Conservation (phyloP, 1,284 basidiomycete species). For the Veloboletus limbatus region DNA sequence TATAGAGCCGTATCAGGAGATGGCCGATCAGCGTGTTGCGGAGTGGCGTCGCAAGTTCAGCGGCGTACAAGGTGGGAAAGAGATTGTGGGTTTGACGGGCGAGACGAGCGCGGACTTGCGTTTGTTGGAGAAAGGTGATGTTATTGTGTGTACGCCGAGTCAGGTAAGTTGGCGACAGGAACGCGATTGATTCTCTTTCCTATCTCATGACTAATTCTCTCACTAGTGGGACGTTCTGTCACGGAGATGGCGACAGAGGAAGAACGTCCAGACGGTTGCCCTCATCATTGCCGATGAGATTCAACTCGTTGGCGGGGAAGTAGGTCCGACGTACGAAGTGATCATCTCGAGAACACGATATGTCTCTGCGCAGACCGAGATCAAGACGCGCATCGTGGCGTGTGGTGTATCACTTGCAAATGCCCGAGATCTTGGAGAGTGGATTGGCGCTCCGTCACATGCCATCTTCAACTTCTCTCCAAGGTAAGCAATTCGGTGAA, state of each 20-base stretch:
- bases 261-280: constrained; percentile 93
- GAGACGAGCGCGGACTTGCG: constrained; percentile 94
- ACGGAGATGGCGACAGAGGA: constrained; percentile 92
- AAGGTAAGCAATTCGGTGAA: constrained; percentile 45
- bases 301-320: constrained; percentile 88
- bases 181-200: neutral
- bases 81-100: constrained; percentile 90
- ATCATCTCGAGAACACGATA: constrained; percentile 93
- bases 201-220: constrained; percentile 14
- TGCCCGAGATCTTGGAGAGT: constrained; percentile 93
- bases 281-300: constrained; percentile 95
- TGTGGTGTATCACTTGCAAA: constrained; percentile 96
- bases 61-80: constrained; percentile 82
- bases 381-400: constrained; percentile 89
- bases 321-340: constrained; percentile 95
- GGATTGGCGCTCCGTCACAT: constrained; percentile 93
- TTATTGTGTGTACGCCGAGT: constrained; percentile 89
- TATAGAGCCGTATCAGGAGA: constrained; percentile 95
- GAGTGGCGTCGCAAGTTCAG: constrained; percentile 92
- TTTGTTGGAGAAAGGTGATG: constrained; percentile 86
- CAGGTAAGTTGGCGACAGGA: constrained; percentile 53
- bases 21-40: constrained; percentile 87
- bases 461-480: constrained; percentile 98
- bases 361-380: constrained; percentile 92
- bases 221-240: constrained; percentile 95